These are phyloP conservation scores for Silybum marianum DNA, from an alignment of 129 eudicot species.

Conservation along the genomic window DNA sequence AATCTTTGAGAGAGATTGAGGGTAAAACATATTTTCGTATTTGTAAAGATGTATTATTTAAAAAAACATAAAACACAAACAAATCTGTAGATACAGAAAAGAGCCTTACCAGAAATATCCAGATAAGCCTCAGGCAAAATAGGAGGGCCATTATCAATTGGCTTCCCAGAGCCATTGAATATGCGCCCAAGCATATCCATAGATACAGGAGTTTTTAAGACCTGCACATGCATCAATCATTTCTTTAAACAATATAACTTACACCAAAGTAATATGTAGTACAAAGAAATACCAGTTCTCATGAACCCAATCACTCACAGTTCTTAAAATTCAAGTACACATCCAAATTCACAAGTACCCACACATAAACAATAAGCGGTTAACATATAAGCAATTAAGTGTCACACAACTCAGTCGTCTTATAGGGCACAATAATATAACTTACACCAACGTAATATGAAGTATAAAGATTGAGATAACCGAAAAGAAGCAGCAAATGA, in stretches of 20 bases:
- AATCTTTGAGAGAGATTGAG: no score
- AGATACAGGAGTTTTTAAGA: slow-evolving; percentile 94
- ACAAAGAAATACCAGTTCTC: no score
- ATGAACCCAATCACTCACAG: no score
- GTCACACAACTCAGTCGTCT: no score
- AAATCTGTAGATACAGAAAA: background rate
- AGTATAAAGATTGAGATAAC: background rate
- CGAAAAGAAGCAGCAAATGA: no score
- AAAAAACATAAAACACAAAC: background rate
- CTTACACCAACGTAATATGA: background rate
- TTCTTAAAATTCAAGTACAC: no score
- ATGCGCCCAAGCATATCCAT: slow-evolving; percentile 98
- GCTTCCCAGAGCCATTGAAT: slow-evolving; percentile 97
- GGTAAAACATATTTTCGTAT: background rate
- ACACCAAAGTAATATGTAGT: background rate
- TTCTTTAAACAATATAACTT: background rate
- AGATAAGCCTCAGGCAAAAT: slow-evolving; percentile 87
- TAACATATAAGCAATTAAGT: no score
- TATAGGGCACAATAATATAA: no score
- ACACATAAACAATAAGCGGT: no score
- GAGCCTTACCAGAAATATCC: slow-evolving; percentile 78
- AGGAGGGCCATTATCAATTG: slow-evolving; percentile 99
- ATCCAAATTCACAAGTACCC: no score
- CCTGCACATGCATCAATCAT: slow-evolving; percentile 46
- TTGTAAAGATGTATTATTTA: background rate